Conservation (phyloP, 2,329 filamentous ascomycete species). For the Akanthomyces muscarius region DNA sequence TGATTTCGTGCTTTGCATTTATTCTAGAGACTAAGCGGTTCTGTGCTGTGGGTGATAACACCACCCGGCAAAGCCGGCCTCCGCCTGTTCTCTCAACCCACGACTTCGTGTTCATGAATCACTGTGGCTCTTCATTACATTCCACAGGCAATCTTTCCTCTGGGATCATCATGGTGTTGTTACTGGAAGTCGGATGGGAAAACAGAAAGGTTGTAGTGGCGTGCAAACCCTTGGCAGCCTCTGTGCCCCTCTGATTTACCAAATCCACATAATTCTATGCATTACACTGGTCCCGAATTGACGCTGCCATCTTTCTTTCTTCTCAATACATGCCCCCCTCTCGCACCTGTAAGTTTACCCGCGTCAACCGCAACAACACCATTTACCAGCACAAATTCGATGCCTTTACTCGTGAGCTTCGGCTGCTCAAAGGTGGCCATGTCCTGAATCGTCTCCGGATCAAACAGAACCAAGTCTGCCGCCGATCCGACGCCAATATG, state of each 20-base stretch:
- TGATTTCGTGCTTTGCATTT: no score
- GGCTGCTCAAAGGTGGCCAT: slow-evolving; percentile 25
- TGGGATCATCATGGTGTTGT: no score
- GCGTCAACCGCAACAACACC: slow-evolving; percentile 23
- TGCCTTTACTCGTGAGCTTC: slow-evolving; percentile 22
- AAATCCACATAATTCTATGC: background rate
- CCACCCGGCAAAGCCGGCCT: no score
- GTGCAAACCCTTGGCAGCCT: background rate
- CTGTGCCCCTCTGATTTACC: background rate
- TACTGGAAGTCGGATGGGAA: no score
- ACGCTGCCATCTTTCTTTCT: slow-evolving; percentile 15
- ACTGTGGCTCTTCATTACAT: no score
- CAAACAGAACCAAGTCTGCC: slow-evolving; percentile 24
- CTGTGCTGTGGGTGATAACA: no score
- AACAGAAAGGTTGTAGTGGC: no score
- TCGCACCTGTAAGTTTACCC: slow-evolving; percentile 21
- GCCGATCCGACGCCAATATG: slow-evolving; percentile 23
- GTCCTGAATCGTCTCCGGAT: slow-evolving; percentile 21
- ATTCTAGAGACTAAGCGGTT: no score
- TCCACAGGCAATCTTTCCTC: no score
- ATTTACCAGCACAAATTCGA: slow-evolving; percentile 24
- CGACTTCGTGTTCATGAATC: no score
- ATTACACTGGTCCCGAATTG: background rate
- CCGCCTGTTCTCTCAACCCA: no score
- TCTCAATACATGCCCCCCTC: slow-evolving; percentile 22